Evolutionary conservation across 129 eudicot species (phyloP), one percentile per base, ranked within the genome.

Genomic region (Artemisia annua): DNA sequence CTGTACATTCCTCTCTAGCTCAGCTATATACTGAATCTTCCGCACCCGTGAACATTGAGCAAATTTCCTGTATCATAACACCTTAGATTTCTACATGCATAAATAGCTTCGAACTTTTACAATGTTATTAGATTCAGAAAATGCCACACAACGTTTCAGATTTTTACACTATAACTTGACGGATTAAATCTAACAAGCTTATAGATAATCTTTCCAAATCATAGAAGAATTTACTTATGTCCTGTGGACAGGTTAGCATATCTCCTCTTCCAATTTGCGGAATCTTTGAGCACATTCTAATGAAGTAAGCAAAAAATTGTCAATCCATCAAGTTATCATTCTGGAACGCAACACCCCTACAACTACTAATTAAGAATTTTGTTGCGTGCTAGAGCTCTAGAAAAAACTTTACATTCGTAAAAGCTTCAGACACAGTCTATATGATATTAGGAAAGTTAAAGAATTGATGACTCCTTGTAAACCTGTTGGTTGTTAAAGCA

Each of bases 1-100:
- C 24, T 92, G 87, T 71, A 89, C 87, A 78, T 80, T 85, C 79
- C 91, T 89, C 69, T 92, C 98, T 14, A 92, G 96, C 67, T 92
- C 89, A 57, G 91, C 88, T 69, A 92, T 89, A 78, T 92, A 84
- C 73, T 89, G 98, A 83, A 92, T 94, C 79, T 92, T 92, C 76
- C 96, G 85, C 22, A 87, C 95, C 68, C 98, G 85, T 19, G 97
- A 92, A 35, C 89, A 80, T 12, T 86, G 95, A 87, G 89, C 95
- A 67, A 85, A 83, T 71, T 92, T 88, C 92, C 98, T 92, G 80
- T 75, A 83, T 72, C 28, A n/a, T 19, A 14, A 68, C 53, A 76
- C 26, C 39, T 57, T 26, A 76, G 61, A 57, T 58, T 67, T 76
- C 14, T 56, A 55, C 16, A 56, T 15, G 48, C 73, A 65, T 4